phyloP scores from a whole-genome alignment of 225 moss, liverwort and hornwort genomes.

The Pleurozium schreberi region DNA sequence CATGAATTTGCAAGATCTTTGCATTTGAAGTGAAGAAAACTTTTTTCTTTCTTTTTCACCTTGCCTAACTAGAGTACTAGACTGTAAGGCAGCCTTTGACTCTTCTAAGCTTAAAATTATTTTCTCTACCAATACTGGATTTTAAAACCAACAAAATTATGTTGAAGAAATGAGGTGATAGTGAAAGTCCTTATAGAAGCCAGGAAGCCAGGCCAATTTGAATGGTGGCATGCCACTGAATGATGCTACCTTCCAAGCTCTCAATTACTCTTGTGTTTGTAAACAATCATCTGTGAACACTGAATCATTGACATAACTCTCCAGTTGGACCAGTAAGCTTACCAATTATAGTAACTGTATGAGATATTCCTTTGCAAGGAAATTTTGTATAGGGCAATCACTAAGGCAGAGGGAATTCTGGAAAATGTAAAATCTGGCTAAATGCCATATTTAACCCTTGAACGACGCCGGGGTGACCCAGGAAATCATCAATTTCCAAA shows the following conservation, averaged over 20 bases:
- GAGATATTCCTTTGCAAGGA: neutral
- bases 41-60: neutral
- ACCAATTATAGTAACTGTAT: neutral
- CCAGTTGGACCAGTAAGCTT: neutral
- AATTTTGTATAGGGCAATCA: too few species aligned
- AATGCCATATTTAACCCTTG: too few species aligned
- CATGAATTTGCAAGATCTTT: neutral
- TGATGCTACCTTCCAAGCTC: neutral
- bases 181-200: neutral
- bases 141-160: neutral
- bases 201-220: neutral
- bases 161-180: neutral
- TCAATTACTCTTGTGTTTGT: neutral
- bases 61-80: accelerated
- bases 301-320: neutral
- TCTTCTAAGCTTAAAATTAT: neutral
- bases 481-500: too few species aligned
- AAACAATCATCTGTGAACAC: neutral
- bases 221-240: neutral
- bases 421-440: too few species aligned
- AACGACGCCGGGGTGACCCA: too few species aligned
- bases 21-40: neutral
- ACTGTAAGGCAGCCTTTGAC: neutral
- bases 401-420: too few species aligned
- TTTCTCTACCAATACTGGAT: neutral